Percentiles rank a stretch among this genome's conserved stretches.
These are phyloP conservation scores for Ehretia macrophylla DNA, from an alignment of 257 asterid species.

Conservation along the genomic window DNA sequence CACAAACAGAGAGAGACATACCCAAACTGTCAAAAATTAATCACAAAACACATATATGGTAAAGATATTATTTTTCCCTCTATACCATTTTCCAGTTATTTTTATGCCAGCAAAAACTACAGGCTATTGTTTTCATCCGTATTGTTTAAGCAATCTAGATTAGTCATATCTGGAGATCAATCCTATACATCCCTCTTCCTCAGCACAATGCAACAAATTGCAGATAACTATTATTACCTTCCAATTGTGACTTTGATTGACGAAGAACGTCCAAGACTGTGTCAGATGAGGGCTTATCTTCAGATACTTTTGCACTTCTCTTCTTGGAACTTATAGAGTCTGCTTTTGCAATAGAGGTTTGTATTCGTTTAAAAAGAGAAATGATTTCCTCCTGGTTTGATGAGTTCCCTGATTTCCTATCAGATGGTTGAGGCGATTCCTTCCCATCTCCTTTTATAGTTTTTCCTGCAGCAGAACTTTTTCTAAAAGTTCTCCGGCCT, in stretches of 20 bases:
- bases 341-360: conserved; percentile 55
- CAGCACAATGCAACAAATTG: too few species aligned
- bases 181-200: too few species aligned
- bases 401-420: conserved; percentile 24
- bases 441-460: conserved; percentile 26
- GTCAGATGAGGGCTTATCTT: conserved; percentile 42
- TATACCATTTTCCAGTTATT: too few species aligned
- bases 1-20: too few species aligned
- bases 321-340: conserved; percentile 30
- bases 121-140: too few species aligned
- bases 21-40: too few species aligned
- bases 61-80: too few species aligned
- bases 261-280: conserved; percentile 56
- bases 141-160: too few species aligned
- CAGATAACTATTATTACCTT: conserved; percentile 30
- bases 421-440: conserved; percentile 21
- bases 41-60: too few species aligned
- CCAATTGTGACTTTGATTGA: conserved; percentile 39
- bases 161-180: too few species aligned
- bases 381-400: conserved; percentile 56
- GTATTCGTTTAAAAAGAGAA: conserved; percentile 64
- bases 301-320: conserved; percentile 32
- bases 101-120: too few species aligned
- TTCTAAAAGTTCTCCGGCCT: conserved; percentile 14
- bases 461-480: conserved; percentile 23